These are phyloP conservation scores for Xylaria sp. DNA, from an alignment of 2,329 filamentous ascomycete genomes.

Conservation along the genomic window DNA sequence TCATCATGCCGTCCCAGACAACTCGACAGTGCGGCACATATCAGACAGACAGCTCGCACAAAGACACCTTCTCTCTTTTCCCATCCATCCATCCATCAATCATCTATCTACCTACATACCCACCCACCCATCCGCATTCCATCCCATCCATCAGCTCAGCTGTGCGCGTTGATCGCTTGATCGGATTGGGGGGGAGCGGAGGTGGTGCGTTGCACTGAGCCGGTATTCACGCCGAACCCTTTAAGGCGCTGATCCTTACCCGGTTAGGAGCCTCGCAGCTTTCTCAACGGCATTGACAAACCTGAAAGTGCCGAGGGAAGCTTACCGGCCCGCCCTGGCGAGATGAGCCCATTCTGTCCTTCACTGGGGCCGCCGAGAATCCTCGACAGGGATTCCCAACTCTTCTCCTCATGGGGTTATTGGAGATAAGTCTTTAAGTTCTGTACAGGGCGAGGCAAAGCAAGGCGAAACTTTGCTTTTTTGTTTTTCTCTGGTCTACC, in stretches of 20 bases:
- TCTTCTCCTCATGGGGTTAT: constrained; percentile 19
- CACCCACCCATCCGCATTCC: neutral
- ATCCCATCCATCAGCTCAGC: constrained; percentile 34
- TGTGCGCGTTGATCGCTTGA: constrained; percentile 35
- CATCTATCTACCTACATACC: neutral
- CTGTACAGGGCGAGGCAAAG: constrained; percentile 32
- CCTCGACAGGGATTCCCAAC: constrained; percentile 28
- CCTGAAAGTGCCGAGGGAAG: constrained; percentile 41
- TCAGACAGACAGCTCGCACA: constrained; percentile 35
- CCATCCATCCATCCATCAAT: constrained; percentile 9
- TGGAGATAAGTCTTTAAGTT: constrained; percentile 20
- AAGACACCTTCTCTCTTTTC: constrained; percentile 30
- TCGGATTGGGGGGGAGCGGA: constrained; percentile 17
- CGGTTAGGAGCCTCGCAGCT: constrained; percentile 33
- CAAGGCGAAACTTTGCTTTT: constrained; percentile 30
- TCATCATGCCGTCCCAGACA: constrained; percentile 36
- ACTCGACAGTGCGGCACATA: constrained; percentile 38
- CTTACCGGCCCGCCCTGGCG: constrained; percentile 40
- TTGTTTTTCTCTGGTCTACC: constrained; percentile 1
- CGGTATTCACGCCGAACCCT: constrained; percentile 39
- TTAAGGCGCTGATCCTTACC: constrained; percentile 35
- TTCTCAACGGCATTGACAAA: constrained; percentile 39
- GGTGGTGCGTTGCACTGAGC: constrained; percentile 39
- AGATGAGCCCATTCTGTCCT: constrained; percentile 38
- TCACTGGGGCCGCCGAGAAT: constrained; percentile 28